Percentiles rank a stretch among this genome's conserved stretches.
These are phyloP conservation scores for Canavalia gladiata DNA, from an alignment of 306 rosid genomes.

Conservation along the genomic window DNA sequence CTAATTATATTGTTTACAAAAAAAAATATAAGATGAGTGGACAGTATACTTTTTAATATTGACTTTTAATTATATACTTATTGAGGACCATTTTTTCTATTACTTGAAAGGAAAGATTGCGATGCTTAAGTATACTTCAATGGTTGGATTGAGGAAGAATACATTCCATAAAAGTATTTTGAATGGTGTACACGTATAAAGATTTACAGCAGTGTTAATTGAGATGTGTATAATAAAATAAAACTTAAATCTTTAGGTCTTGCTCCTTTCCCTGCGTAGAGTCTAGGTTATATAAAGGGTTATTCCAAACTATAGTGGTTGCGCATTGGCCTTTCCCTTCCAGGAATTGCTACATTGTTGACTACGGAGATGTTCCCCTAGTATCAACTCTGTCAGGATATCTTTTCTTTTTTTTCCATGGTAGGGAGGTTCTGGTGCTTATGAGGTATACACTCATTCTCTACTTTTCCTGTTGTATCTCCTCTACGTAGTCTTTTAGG, in stretches of 20 bases:
- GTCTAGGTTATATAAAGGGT: constrained; percentile 38
- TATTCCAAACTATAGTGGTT: constrained; percentile 37
- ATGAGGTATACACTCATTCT: constrained; percentile 33
- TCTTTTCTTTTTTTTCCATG: constrained; percentile 28
- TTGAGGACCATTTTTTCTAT: constrained; percentile 12
- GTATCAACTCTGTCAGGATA: constrained; percentile 47
- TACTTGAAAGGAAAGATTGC: constrained; percentile 32
- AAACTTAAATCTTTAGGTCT: constrained; percentile 26
- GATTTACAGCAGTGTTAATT: constrained; percentile 1
- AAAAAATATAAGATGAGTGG: constrained; percentile 12
- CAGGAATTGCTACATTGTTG: constrained; percentile 28
- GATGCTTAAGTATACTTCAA: constrained; percentile 23
- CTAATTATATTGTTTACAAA: constrained; percentile 15
- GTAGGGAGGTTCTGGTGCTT: constrained; percentile 43
- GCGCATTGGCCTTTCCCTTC: constrained; percentile 20
- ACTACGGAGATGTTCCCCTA: constrained; percentile 33
- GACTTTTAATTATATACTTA: constrained; percentile 25
- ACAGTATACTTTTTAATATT: constrained; percentile 14
- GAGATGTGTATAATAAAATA: constrained; percentile 21
- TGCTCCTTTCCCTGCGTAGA: constrained; percentile 13
- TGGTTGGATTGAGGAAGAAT: constrained; percentile 29
- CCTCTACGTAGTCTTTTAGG: constrained; percentile 28
- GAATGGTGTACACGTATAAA: background rate
- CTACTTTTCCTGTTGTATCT: background rate
- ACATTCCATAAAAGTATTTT: constrained; percentile 32